A percentile compares a stretch with the other conserved stretches of the same genome.
phyloP scores from a whole-genome alignment of 495 filamentous ascomycete genomes.

The Aspergillus ellipticus region DNA sequence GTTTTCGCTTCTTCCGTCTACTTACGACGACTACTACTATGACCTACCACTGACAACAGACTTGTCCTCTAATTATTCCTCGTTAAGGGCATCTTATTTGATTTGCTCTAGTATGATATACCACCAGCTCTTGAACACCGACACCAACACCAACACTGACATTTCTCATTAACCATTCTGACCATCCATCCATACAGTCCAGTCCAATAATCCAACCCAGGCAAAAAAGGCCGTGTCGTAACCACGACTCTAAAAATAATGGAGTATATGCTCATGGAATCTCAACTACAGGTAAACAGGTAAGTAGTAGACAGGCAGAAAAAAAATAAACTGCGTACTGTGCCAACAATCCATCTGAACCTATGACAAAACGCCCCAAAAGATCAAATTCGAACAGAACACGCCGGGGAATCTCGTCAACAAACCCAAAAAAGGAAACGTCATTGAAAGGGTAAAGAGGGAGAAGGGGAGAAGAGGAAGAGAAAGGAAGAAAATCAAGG shows the following conservation, averaged over 20 bases:
- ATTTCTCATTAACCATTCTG: background rate
- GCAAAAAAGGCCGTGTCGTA: background rate
- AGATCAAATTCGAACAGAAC: conserved; percentile 1
- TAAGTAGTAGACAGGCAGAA: background rate
- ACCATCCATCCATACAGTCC: background rate
- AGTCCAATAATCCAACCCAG: no score
- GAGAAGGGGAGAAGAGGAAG: background rate
- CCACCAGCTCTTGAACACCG: background rate
- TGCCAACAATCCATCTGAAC: background rate
- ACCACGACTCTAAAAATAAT: background rate
- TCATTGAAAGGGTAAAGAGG: background rate
- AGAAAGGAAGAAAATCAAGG: conserved; percentile 7
- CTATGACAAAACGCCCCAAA: background rate
- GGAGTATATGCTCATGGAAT: background rate
- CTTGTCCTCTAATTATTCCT: no score
- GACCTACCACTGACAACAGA: no score
- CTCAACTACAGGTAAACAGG: background rate
- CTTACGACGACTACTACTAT: no score
- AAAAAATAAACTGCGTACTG: background rate
- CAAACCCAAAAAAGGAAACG: background rate
- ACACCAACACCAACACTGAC: background rate
- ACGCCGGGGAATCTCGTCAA: conserved; percentile 10
- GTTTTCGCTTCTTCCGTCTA: no score
- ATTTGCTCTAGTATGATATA: no score
- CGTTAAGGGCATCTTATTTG: no score